These are phyloP conservation scores for Pythium guiyangense DNA, from an alignment of 352 stramenopile genomes.

Conservation along the genomic window DNA sequence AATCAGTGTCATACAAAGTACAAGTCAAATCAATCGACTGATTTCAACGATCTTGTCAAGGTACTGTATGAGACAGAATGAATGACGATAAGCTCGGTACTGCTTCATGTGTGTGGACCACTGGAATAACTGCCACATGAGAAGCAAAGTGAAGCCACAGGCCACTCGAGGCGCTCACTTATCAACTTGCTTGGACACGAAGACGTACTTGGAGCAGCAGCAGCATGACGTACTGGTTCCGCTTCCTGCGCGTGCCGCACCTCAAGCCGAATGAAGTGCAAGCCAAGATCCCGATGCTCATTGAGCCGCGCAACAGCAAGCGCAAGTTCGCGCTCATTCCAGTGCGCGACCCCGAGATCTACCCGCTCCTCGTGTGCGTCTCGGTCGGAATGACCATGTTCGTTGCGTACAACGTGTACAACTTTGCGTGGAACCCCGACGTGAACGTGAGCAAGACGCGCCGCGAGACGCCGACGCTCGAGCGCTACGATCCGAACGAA, in stretches of 20 bases:
- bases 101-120: too few species aligned
- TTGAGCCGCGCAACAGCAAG: conserved; percentile 8
- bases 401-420: conserved; percentile 24
- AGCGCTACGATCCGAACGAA: conserved; percentile 24
- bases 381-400: conserved; percentile 18
- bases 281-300: conserved; percentile 36
- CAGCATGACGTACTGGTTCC: conserved; percentile 11
- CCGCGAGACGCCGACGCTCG: conserved; percentile 24
- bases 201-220: too few species aligned
- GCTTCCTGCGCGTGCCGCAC: conserved; percentile 9
- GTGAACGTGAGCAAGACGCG: conserved; percentile 23
- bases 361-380: conserved; percentile 29
- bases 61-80: too few species aligned
- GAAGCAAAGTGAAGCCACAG: too few species aligned
- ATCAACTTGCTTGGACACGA: too few species aligned
- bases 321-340: conserved; percentile 21
- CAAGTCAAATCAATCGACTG: too few species aligned
- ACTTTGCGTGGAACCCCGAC: conserved; percentile 27
- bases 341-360: conserved; percentile 33
- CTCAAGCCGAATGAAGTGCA: conserved; percentile 29
- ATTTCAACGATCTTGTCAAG: too few species aligned
- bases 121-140: too few species aligned
- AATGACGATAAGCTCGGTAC: too few species aligned
- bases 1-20: too few species aligned
- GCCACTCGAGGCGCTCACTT: too few species aligned